These are phyloP conservation scores for Pharnaceum exiguum DNA, from an alignment of 148 eudicot species.

Conservation along the genomic window DNA sequence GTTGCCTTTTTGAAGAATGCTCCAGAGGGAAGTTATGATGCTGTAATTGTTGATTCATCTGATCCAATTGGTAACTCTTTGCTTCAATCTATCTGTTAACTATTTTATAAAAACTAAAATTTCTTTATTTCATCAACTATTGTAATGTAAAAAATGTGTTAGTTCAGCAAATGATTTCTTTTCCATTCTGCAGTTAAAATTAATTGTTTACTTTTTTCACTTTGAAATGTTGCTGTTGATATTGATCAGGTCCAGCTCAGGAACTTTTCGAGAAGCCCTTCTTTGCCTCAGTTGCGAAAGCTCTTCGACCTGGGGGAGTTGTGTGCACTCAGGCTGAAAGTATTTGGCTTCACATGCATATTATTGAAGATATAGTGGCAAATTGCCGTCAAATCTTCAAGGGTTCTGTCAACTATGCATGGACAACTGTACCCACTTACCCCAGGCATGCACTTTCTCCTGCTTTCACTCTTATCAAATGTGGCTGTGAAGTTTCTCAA, in stretches of 20 bases:
- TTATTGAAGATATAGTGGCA: constrained; percentile 84
- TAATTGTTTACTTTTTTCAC: not conserved
- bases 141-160: no score
- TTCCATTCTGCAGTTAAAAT: no score
- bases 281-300: constrained; percentile 77
- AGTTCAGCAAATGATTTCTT: no score
- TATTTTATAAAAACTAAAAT: not conserved
- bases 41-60: constrained; percentile 91
- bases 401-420: constrained; percentile 95
- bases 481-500: no score
- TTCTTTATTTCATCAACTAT: not conserved
- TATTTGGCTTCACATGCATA: constrained; percentile 99
- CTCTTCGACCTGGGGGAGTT: constrained; percentile 98
- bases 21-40: constrained; percentile 88
- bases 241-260: constrained; percentile 76
- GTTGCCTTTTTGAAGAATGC: constrained; percentile 85
- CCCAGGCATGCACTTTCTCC: constrained; percentile 49
- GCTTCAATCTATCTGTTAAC: not conserved
- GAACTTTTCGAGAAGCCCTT: constrained; percentile 95
- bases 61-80: constrained; percentile 76
- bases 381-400: constrained; percentile 85
- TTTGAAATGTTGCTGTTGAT: not conserved
- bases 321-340: constrained; percentile 97
- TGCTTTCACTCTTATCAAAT: not conserved
- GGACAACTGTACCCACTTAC: constrained; percentile 98